Evolutionary conservation across 2,329 filamentous ascomycete species (phyloP).

Genomic region (Trichoderma gracile): DNA sequence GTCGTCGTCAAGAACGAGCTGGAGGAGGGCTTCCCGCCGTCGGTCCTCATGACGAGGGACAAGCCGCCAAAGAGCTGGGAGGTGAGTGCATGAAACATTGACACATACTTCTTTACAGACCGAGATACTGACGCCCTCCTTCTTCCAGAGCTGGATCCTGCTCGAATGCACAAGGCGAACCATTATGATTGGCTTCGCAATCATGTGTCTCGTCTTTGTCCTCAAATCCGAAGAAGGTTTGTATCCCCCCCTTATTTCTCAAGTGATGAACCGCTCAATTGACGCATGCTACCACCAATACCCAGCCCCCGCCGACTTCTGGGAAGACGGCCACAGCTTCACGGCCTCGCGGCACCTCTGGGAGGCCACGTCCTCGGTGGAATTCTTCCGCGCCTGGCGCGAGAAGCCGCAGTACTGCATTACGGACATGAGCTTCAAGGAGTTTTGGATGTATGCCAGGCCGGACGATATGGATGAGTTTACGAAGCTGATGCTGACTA

Average conservation of each 20-base stretch:
- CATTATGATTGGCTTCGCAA: slow-evolving; percentile 37
- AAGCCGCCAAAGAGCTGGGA: slow-evolving; percentile 47
- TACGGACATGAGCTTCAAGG: slow-evolving; percentile 39
- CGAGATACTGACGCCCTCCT: not conserved
- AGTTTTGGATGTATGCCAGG: slow-evolving; percentile 41
- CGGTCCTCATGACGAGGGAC: slow-evolving; percentile 32
- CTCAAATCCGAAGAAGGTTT: slow-evolving; percentile 39
- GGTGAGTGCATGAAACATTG: slow-evolving; percentile 31
- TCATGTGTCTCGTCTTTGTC: slow-evolving; percentile 40
- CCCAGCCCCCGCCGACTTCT: slow-evolving; percentile 30
- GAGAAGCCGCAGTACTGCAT: slow-evolving; percentile 44
- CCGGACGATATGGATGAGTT: slow-evolving; percentile 45
- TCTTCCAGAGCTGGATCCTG: slow-evolving; percentile 43
- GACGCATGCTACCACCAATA: slow-evolving; percentile 40
- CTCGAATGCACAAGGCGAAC: slow-evolving; percentile 46
- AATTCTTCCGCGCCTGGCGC: slow-evolving; percentile 49
- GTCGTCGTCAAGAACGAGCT: slow-evolving; percentile 39
- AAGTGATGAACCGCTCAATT: not conserved
- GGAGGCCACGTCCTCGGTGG: slow-evolving; percentile 44
- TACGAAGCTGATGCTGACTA: slow-evolving; percentile 41
- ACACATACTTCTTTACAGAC: not conserved
- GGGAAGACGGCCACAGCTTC: slow-evolving; percentile 30
- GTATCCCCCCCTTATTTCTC: slow-evolving; percentile 22
- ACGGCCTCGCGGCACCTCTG: slow-evolving; percentile 48
- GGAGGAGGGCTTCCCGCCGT: slow-evolving; percentile 33